Percentiles rank a stretch among this genome's conserved stretches.
Evolutionary conservation across 1,284 basidiomycete genomes (phyloP).

Genomic region (Sanghuangporus baumii): DNA sequence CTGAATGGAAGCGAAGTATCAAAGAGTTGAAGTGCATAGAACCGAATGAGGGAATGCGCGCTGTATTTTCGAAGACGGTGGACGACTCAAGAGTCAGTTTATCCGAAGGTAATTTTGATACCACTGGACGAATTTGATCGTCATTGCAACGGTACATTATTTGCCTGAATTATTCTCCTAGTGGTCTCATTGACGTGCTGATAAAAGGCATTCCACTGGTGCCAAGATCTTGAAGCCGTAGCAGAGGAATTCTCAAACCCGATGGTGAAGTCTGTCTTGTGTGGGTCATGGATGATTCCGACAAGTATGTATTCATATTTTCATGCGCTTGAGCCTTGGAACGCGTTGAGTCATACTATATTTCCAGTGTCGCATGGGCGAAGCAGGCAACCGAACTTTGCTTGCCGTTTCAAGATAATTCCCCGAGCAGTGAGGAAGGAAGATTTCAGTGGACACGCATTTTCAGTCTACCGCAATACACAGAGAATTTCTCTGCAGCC

Average conservation of each 20-base stretch:
- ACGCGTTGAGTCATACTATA: background rate
- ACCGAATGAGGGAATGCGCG: slow-evolving; percentile 70
- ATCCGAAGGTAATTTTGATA: slow-evolving; percentile 59
- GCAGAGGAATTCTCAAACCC: slow-evolving; percentile 62
- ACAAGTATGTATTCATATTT: slow-evolving; percentile 57
- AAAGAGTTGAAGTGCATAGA: slow-evolving; percentile 57
- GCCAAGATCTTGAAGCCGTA: slow-evolving; percentile 62
- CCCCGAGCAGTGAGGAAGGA: slow-evolving; percentile 32
- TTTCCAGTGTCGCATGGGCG: background rate
- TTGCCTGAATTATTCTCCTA: background rate
- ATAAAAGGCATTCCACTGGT: slow-evolving; percentile 75
- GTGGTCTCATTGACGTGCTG: background rate
- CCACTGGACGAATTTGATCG: slow-evolving; percentile 66
- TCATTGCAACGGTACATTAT: slow-evolving; percentile 61
- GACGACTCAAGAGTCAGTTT: slow-evolving; percentile 45
- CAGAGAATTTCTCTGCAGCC: slow-evolving; percentile 42
- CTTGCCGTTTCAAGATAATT: background rate
- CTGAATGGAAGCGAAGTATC: slow-evolving; percentile 46
- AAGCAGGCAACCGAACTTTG: background rate
- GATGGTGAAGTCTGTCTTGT: slow-evolving; percentile 57
- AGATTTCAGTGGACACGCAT: slow-evolving; percentile 59
- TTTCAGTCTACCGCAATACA: slow-evolving; percentile 54
- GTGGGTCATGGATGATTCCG: slow-evolving; percentile 60
- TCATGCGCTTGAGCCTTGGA: slow-evolving; percentile 42
- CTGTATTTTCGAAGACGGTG: slow-evolving; percentile 47